A percentile compares a stretch with the other conserved stretches of the same genome.
Evolutionary conservation across 768 basidiomycete genomes (phyloP).

Genomic region (Clavaria fumosa): DNA sequence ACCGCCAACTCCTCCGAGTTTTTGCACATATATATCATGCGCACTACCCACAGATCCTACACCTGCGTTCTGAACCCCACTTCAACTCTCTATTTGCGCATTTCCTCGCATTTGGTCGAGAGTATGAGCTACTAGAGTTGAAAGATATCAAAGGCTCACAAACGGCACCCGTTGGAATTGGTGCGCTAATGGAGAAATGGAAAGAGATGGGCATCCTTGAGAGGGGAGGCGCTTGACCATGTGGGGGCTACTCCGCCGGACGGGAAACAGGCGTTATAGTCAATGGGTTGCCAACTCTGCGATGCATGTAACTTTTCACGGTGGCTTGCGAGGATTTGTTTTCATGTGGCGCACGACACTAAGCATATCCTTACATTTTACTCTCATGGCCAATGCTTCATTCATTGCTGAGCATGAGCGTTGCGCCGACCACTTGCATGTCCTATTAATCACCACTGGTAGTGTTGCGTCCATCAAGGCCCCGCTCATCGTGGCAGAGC

Average conservation of each 20-base stretch:
- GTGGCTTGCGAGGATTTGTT: too few species aligned
- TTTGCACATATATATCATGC: constrained; percentile 98
- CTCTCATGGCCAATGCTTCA: constrained; percentile 2
- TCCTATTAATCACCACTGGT: constrained; percentile 81
- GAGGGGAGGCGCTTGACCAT: constrained; percentile 11
- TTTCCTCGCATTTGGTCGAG: constrained; percentile 89
- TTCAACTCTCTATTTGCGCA: constrained; percentile 98
- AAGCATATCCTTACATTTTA: background rate
- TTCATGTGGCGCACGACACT: too few species aligned
- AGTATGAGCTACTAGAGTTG: constrained; percentile 83
- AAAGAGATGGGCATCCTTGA: constrained; percentile 62
- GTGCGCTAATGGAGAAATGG: constrained; percentile 80
- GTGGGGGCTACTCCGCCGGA: too few species aligned
- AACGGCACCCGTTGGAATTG: constrained; percentile 52
- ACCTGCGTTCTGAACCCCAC: constrained; percentile 87
- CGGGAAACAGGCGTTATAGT: too few species aligned
- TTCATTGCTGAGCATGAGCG: constrained; percentile 31
- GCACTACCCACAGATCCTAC: constrained; percentile 83
- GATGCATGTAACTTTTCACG: too few species aligned
- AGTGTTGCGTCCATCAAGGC: constrained; percentile 92
- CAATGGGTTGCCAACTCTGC: too few species aligned
- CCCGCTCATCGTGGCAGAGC: constrained; percentile 70
- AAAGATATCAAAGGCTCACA: constrained; percentile 73
- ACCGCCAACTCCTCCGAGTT: constrained; percentile 90
- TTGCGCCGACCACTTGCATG: constrained; percentile 34